phyloP scores from a whole-genome alignment of 331 rosid genomes.

The Acacia concinna region DNA sequence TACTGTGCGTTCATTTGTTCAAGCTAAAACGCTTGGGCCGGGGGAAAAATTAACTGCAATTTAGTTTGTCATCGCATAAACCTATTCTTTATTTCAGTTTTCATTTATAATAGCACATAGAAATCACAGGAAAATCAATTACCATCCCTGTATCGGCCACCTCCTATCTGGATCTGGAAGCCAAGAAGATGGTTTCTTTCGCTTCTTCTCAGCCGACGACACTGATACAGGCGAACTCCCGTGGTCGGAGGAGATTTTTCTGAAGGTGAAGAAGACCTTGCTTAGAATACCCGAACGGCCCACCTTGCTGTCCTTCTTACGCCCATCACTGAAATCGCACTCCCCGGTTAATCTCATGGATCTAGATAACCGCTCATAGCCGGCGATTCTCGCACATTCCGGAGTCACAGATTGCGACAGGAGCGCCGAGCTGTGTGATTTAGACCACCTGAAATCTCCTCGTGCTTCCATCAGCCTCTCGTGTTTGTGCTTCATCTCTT shows the following conservation, averaged over 20 bases:
- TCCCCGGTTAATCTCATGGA: conserved; percentile 39
- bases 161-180: conserved; percentile 53
- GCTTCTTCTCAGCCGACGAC: conserved; percentile 10
- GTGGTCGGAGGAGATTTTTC: not conserved
- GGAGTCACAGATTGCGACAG: conserved; percentile 35
- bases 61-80: not conserved
- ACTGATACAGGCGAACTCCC: not conserved
- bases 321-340: conserved; percentile 8
- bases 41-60: not conserved
- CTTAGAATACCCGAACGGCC: conserved; percentile 35
- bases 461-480: conserved; percentile 35
- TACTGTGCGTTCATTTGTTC: not conserved
- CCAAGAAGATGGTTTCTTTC: conserved; percentile 57
- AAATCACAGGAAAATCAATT: conserved; percentile 13
- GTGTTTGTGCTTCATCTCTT: not conserved
- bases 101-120: not conserved
- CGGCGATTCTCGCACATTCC: conserved; percentile 32
- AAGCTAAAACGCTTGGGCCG: not conserved
- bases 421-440: conserved; percentile 35
- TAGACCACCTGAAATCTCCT: conserved; percentile 37
- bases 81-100: not conserved
- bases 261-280: conserved; percentile 37
- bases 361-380: conserved; percentile 50
- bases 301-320: conserved; percentile 22
- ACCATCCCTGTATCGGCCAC: conserved; percentile 76